Base-by-base conservation (phyloP, 106 monocot species). In the Dioscorea alata region DNA sequence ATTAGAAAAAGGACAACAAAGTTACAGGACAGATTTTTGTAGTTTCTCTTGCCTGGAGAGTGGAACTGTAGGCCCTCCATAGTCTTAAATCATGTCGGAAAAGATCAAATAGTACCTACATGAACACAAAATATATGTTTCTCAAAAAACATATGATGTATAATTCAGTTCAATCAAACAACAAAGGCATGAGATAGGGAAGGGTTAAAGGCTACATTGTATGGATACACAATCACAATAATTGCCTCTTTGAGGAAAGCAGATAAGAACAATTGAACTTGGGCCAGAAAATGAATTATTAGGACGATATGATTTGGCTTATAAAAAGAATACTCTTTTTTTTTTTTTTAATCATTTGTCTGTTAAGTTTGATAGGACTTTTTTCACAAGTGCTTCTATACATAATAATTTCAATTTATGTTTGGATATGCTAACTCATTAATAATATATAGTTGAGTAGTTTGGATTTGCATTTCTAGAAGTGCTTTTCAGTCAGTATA, bases 31-130 rank as follows among this genome's bases (percentile, higher is more conserved):
- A 31, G 13, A 32, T 0, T 21, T 63, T 24, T 23, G 22, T 17
- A 49, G 33, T 61, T 6, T 23, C 53, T 18, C 12, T 15, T 75
- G 84, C 99, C 87, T 88, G 92, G 57, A 99, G 87, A 61, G 92
- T 93, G 19, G 81, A 73, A 54, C 82, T 93, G 72, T 93, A 99
- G 71, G 90, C 99, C 54, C 76, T 90, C 99, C 99, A 99, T 50
- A 99, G 70, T 50, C 99, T 75, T 57, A 81, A 31, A 77, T 99
- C 99, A 76, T 93, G 92, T 15, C 75, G 84, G 67, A 99, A 99
- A 12, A 99, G 90, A 81, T 99, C 99, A 59, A 93, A 77, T 63
- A 99, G 77, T 63, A 99, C 99, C 99, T 99, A 6, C 6, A 42
- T 42, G 74, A 2, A 68, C 33, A 64, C 50, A 64, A 53, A 23